Conservation (phyloP, 2,329 filamentous ascomycete genomes). For the Zymoseptoria tritici region DNA sequence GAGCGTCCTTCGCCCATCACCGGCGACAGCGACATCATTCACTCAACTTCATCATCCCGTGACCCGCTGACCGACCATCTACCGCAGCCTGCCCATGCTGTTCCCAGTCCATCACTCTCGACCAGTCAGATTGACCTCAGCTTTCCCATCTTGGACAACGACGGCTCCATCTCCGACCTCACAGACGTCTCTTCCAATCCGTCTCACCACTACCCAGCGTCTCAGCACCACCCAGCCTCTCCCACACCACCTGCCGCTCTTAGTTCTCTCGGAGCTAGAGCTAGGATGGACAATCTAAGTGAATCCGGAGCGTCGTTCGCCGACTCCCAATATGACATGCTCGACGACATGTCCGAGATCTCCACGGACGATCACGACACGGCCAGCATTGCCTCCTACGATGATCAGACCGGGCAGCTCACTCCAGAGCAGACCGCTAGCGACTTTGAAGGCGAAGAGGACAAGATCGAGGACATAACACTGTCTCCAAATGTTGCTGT, state of each 20-base stretch:
- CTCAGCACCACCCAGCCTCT: not conserved
- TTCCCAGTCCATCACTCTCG: not conserved
- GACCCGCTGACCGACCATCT: conserved; percentile 11
- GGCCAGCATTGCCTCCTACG: conserved; percentile 24
- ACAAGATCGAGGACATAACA: not conserved
- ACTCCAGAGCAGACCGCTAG: conserved; percentile 15
- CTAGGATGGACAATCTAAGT: conserved; percentile 16
- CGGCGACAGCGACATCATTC: not conserved
- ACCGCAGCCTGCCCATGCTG: conserved; percentile 6
- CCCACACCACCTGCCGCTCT: conserved; percentile 26
- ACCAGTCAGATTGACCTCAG: conserved; percentile 11
- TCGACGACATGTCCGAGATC: conserved; percentile 28
- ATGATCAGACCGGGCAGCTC: conserved; percentile 10
- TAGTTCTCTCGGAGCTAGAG: conserved; percentile 20
- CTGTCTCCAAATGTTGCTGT: not conserved
- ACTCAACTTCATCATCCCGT: not conserved
- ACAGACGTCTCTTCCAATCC: conserved; percentile 6
- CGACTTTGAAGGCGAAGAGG: conserved; percentile 10
- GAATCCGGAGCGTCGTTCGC: conserved; percentile 15
- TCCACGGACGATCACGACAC: conserved; percentile 28
- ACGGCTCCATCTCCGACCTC: conserved; percentile 25
- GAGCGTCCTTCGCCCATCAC: not conserved
- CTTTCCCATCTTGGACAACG: conserved; percentile 24
- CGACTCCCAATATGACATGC: conserved; percentile 27
- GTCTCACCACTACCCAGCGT: not conserved